A percentile compares a stretch with the other conserved stretches of the same genome.
Conservation (phyloP, 371 early-diverging fungal species). For the Apophysomyces variabilis region DNA sequence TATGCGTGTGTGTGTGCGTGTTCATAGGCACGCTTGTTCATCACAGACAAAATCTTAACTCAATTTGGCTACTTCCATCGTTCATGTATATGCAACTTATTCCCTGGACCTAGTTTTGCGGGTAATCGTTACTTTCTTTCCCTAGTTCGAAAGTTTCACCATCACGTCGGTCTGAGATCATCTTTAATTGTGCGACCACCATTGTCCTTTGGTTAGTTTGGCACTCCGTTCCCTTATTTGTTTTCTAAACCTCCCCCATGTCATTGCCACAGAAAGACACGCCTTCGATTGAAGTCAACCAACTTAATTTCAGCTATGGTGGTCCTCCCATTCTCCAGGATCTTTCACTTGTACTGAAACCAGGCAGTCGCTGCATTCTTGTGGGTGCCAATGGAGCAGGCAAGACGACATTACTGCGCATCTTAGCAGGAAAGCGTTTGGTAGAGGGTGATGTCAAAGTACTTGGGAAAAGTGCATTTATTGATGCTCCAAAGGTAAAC, state of each 20-base stretch:
- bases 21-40: no score
- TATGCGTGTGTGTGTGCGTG: no score
- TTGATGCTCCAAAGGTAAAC: constrained; percentile 57
- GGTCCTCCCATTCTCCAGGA: constrained; percentile 62
- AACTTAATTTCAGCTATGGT: constrained; percentile 66
- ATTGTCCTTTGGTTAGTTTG: no score
- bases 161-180: no score
- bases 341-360: constrained; percentile 53
- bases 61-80: no score
- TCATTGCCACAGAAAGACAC: constrained; percentile 2
- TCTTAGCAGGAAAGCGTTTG: constrained; percentile 75
- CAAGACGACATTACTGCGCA: constrained; percentile 69
- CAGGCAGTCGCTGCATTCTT: constrained; percentile 67
- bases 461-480: constrained; percentile 68
- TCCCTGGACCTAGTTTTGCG: no score
- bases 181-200: no score
- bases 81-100: no score
- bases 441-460: constrained; percentile 58
- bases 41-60: no score
- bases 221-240: no score
- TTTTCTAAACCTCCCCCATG: neutral
- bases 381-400: constrained; percentile 71
- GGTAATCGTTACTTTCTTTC: no score
- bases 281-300: constrained; percentile 30
- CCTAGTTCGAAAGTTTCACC: no score